Evolutionary conservation across 495 filamentous ascomycete genomes (phyloP), one percentile per base, ranked within the genome.

Genomic region (Pyronema domesticum): DNA sequence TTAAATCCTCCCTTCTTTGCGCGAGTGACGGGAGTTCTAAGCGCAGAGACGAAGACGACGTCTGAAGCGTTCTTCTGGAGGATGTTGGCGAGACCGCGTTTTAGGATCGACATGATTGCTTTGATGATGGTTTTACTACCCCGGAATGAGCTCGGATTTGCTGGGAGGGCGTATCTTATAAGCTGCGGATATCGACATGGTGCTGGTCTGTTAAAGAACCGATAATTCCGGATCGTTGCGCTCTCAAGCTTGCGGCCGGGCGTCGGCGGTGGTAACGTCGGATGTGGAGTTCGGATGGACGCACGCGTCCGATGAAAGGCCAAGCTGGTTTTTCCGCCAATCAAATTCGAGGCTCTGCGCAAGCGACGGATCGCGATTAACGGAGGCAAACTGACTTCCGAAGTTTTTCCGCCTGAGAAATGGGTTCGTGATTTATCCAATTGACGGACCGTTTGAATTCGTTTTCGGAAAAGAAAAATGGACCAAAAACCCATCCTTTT

Each of bases 41-140:
- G 76, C 7, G 86, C 80, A 34, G 87, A 89, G 57, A 93, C 80
- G 65, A 95, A 84, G 66, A 95, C 85, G 45, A 87, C 77, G 67
- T 95, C 88, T 19, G 78, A 75, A 14, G 86, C 84, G 3, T 80
- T 73, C 66, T 88, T 94, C 64, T 80, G 71, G 39, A 95, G 80
- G 61, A 95, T 80, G 62, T 85, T 77, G 55, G 77, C 76, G 57
- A 88, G 69, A 60, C 86, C 84, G 57, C 75, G 51, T 19, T 51
- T 42, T 11, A 61, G 40, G 47, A 61, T 47, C 36, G 54, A 4
- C 59, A 61, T 61, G 11, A 14, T 47, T 47, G 39, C 15, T 17
- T 42, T 42, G 39, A 42, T 42, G 11, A 13, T 42, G 39, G 39
- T 42, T 42, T 13, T 13, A 17, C 15, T 42, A 42, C 39, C 39